Evolutionary conservation across 352 stramenopile species (phyloP).

Genomic region (Pythium phragmiticola): DNA sequence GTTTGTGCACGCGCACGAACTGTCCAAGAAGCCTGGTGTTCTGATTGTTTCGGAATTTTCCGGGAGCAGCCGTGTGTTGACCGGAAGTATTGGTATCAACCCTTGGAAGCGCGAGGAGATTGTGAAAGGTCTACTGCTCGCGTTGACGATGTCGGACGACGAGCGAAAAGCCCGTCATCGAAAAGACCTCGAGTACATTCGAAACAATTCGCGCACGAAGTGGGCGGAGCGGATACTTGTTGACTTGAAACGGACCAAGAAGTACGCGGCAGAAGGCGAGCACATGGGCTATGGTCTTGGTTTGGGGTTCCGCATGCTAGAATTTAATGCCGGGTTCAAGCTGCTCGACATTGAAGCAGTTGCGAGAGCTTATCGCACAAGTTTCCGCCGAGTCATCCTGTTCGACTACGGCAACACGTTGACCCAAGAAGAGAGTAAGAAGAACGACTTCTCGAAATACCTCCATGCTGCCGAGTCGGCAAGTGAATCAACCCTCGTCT

Average conservation of each 20-base stretch:
- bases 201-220: slow-evolving; percentile 93
- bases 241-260: slow-evolving; percentile 96
- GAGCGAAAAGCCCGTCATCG: slow-evolving; percentile 69
- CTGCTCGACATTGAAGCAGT: slow-evolving; percentile 92
- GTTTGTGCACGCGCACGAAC: slow-evolving; percentile 82
- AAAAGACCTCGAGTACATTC: slow-evolving; percentile 92
- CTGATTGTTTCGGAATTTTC: slow-evolving; percentile 98
- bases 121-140: slow-evolving; percentile 59
- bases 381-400: slow-evolving; percentile 92
- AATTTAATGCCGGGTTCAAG: slow-evolving; percentile 96
- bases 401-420: slow-evolving; percentile 99
- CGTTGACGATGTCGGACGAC: slow-evolving; percentile 69
- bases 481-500: slow-evolving; percentile 35
- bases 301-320: slow-evolving; percentile 95
- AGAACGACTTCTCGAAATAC: slow-evolving; percentile 85
- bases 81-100: slow-evolving; percentile 96
- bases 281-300: slow-evolving; percentile 94
- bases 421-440: slow-evolving; percentile 82
- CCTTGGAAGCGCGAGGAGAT: slow-evolving; percentile 96
- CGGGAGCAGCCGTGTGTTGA: slow-evolving; percentile 95
- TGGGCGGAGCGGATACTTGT: slow-evolving; percentile 97
- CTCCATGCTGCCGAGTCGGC: slow-evolving; percentile 43
- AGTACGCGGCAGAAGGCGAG: slow-evolving; percentile 85
- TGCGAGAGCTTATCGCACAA: slow-evolving; percentile 85
- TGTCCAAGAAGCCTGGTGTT: slow-evolving; percentile 78